phyloP scores from a whole-genome alignment of 352 stramenopile genomes.

The Phytopythium sindhum region DNA sequence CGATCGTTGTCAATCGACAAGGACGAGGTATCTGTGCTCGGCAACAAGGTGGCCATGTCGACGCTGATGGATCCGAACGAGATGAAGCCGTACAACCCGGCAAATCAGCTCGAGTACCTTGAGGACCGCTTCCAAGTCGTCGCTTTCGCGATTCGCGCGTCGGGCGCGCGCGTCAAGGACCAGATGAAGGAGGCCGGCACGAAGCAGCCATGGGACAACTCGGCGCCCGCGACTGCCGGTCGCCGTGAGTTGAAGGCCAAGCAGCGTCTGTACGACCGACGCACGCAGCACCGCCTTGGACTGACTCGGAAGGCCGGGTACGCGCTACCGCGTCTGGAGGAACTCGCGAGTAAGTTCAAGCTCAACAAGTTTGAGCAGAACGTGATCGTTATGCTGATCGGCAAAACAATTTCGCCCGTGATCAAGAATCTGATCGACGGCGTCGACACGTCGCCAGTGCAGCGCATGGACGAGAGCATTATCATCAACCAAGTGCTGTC shows the following conservation, averaged over 20 bases:
- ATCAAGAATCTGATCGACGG: constrained; percentile 88
- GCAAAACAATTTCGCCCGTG: constrained; percentile 87
- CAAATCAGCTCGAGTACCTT: constrained; percentile 87
- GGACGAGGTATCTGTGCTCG: constrained; percentile 9
- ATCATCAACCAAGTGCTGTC: constrained; percentile 89
- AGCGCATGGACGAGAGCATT: constrained; percentile 88
- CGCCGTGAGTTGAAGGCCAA: constrained; percentile 85
- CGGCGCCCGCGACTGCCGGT: constrained; percentile 51
- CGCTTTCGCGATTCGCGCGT: constrained; percentile 83
- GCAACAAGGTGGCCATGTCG: constrained; percentile 18
- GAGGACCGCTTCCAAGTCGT: constrained; percentile 88
- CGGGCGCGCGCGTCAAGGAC: constrained; percentile 80
- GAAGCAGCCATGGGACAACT: constrained; percentile 78
- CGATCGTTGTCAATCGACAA: constrained; percentile 8
- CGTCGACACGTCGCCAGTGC: constrained; percentile 78
- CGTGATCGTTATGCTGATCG: constrained; percentile 89
- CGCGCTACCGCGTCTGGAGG: constrained; percentile 66
- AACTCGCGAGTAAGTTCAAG: constrained; percentile 75
- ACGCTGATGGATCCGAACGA: constrained; percentile 48
- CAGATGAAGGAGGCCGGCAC: constrained; percentile 88
- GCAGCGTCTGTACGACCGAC: constrained; percentile 73
- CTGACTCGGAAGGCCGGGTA: constrained; percentile 60
- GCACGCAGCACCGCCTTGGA: constrained; percentile 55
- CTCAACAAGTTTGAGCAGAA: constrained; percentile 87
- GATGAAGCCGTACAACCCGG: constrained; percentile 76